These are phyloP conservation scores for Rhizopogon vinicolor DNA, from an alignment of 768 basidiomycete genomes.

Conservation along the genomic window DNA sequence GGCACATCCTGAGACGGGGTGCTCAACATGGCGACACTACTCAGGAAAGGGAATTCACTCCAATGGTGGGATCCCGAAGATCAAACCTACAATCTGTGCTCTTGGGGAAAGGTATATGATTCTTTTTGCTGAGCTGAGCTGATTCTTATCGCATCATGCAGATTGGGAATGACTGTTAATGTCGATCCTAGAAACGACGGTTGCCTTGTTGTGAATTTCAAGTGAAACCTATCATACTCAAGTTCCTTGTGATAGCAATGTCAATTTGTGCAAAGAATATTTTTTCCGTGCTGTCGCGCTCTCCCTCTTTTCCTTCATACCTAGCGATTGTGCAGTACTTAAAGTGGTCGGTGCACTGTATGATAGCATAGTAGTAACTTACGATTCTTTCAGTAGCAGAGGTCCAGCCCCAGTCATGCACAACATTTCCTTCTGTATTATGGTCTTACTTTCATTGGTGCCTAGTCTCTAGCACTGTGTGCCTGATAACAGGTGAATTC, in stretches of 20 bases:
- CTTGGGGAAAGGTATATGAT: conserved; percentile 64
- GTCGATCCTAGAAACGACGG: conserved; percentile 77
- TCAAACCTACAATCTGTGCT: conserved; percentile 84
- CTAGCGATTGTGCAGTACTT: no score
- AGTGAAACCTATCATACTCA: neutral
- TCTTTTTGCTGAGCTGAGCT: neutral
- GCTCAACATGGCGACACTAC: neutral
- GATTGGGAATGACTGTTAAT: conserved; percentile 57
- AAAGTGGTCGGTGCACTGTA: no score
- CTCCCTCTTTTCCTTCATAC: no score
- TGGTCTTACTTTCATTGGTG: no score
- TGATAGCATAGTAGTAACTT: no score
- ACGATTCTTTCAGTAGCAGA: no score
- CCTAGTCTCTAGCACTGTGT: no score
- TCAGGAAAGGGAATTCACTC: conserved; percentile 82
- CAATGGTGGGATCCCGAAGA: conserved; percentile 62
- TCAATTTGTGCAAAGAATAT: neutral
- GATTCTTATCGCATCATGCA: conserved; percentile 18
- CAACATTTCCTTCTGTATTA: no score
- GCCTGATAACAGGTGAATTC: no score
- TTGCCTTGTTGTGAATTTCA: conserved; percentile 60
- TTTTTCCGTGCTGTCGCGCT: neutral
- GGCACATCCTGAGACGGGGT: neutral
- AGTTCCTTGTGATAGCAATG: neutral
- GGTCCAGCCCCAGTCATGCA: no score